Evolutionary conservation across 2,329 filamentous ascomycete species (phyloP).

Genomic region (Sporothrix brasiliensis): DNA sequence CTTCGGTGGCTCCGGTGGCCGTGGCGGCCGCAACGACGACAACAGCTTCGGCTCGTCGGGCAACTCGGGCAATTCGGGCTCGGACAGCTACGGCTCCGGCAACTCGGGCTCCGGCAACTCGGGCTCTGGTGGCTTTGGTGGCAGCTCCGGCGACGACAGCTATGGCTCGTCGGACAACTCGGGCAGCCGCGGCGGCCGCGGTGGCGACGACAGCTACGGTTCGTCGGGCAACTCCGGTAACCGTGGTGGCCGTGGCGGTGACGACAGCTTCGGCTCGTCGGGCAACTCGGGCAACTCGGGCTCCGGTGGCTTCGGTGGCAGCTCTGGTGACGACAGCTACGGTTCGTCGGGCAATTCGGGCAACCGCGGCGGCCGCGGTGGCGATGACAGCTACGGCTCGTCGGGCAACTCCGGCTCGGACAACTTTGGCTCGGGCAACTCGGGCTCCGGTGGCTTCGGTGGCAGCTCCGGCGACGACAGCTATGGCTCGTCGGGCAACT

Average conservation of each 20-base stretch:
- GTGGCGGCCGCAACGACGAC: not conserved
- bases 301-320: no score
- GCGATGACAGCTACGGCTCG: not conserved
- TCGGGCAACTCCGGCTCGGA: constrained; percentile 31
- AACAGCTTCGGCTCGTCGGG: constrained; percentile 28
- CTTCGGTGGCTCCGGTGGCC: constrained; percentile 37
- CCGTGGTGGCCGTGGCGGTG: no score
- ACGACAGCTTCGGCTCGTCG: constrained; percentile 19
- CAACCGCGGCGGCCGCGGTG: constrained; percentile 21
- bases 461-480: constrained; percentile 28
- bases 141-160: constrained; percentile 31
- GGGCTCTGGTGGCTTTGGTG: constrained; percentile 28
- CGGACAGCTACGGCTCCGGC: constrained; percentile 15
- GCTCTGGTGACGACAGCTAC: constrained; percentile 26
- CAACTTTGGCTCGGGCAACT: constrained; percentile 34
- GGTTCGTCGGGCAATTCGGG: constrained; percentile 31
- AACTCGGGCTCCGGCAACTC: constrained; percentile 37
- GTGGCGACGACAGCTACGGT: constrained; percentile 30
- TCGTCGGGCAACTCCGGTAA: not conserved
- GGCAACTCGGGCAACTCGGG: not conserved
- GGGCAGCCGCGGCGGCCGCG: constrained; percentile 36
- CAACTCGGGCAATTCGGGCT: no score
- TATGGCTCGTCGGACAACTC: constrained; percentile 35
- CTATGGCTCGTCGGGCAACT: not conserved
- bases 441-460: constrained; percentile 34